Base-by-base conservation (phyloP, 768 basidiomycete genomes). In the Myochromella boudieri region DNA sequence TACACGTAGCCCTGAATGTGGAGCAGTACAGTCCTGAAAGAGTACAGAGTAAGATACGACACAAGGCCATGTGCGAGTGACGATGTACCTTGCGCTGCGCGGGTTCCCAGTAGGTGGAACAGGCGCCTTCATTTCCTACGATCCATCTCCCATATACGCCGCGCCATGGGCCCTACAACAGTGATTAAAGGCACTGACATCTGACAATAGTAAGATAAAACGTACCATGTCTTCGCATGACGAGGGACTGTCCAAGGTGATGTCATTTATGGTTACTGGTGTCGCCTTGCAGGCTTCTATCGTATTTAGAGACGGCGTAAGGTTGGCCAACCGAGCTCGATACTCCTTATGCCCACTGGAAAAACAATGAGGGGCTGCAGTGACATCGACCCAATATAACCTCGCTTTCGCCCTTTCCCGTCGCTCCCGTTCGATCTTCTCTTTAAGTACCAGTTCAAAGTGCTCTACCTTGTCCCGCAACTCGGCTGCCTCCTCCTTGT, bases 281-380 rank as follows among this genome's bases (percentile, higher is more conserved):
- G 52, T 59, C 1, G 39, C 36, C 44, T 36, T 56, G 50, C 58
- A 59, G 12, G 58, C 55, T 3, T 52, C 53, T 34, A 59, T 40
- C n/a, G 27, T 36, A 32, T 56, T 42, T 6, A 59, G 41, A 17
- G 50, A 49, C 11, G 44, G 24, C 4, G 31, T 17, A 2, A 59
- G 39, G 18, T 59, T 59, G 3, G 42, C 45, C 3, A 58, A 50
- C 1, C 40, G 36, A 14, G 54, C 57, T 5, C 33, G 52, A 20
- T 58, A 58, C 15, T 27, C 42, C 37, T 32, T 53, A 10, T 27
- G 41, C 1, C 46, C 47, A 18, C 46, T 40, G 9, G 44, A 17
- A 5, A 27, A 11, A 24, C 57, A 58, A n/a, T 49, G 49, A 18
- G 49, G 24, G 4, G 44, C 52, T 1, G 47, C 36, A 5, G 39